A percentile compares a stretch with the other conserved stretches of the same genome.
Conservation (phyloP, 2,329 filamentous ascomycete genomes). For the Diplocarpon rosae region DNA sequence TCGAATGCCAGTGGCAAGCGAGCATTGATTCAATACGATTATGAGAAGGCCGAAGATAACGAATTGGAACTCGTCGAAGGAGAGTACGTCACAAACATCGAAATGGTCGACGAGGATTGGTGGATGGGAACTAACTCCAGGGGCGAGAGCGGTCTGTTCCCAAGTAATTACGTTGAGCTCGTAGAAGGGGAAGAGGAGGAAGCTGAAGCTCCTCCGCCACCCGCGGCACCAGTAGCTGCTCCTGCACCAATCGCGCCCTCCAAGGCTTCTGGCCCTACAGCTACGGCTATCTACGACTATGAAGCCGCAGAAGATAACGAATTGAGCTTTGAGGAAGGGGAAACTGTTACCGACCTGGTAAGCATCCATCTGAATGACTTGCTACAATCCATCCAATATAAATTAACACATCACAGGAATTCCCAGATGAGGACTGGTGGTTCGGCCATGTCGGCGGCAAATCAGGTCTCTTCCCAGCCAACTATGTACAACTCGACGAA, state of each 20-base stretch:
- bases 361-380: constrained; percentile 29
- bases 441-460: constrained; percentile 74
- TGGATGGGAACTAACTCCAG: constrained; percentile 87
- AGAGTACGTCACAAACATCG: constrained; percentile 79
- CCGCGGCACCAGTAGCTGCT: constrained; percentile 28
- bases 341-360: constrained; percentile 68
- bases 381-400: not conserved
- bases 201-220: constrained; percentile 15
- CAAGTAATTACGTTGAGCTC: constrained; percentile 92
- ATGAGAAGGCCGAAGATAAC: constrained; percentile 95
- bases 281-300: constrained; percentile 87
- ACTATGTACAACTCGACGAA: constrained; percentile 49
- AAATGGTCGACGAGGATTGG: constrained; percentile 98
- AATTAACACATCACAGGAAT: constrained; percentile 48
- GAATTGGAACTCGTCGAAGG: constrained; percentile 87
- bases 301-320: constrained; percentile 93
- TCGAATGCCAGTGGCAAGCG: constrained; percentile 50
- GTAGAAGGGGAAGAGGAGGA: constrained; percentile 48
- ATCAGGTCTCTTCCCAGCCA: constrained; percentile 72
- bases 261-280: constrained; percentile 44
- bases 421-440: constrained; percentile 99
- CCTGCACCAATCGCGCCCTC: constrained; percentile 30
- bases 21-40: constrained; percentile 83
- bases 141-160: constrained; percentile 85
- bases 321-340: constrained; percentile 79